Evolutionary conservation across 2,329 filamentous ascomycete species (phyloP), one percentile per base, ranked within the genome.

Genomic region (Fusarium coffeatum): DNA sequence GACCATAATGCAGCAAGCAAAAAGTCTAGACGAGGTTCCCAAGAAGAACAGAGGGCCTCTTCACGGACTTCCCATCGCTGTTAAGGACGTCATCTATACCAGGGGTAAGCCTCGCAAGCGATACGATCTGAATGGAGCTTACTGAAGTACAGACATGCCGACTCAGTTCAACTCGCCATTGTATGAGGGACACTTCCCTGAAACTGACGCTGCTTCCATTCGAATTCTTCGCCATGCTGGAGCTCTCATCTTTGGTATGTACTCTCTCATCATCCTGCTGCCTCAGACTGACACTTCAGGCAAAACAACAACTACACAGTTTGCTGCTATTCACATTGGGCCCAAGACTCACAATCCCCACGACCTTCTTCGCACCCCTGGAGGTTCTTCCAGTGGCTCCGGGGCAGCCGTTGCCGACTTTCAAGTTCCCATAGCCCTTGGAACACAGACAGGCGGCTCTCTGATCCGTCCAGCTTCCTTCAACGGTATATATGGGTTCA

Each of bases 361-460:
- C 69, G 89, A 92, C 75, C 76, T 80, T 3, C 83, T 83, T 1
- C 85, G 91, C 7, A 92, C 90, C 0, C 90, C 90, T 0, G 90
- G 90, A 1, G 90, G 90, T 47, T 92, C 89, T 0, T 91, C 89
- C 0, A 89, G 89, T 1, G 90, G 90, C 1, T 91, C 90, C 4
- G 90, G 84, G 2, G 89, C 90, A 0, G 89, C 88, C 1, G 89
- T 92, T 2, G 89, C 82, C 18, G 90, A 92, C 69, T 85, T 86
- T 58, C 90, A 92, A 69, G 85, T 84, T 1, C 87, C 89, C 0
- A 74, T 92, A 20, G 85, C 81, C 0, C 79, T 92, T 0, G 90
- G 89, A 1, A 91, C 90, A 0, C 90, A 92, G 74, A 93, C 90
- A 0, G 88, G 86, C 3, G 90, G 90, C 1, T 90, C 87, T 67